Evolutionary conservation across 306 rosid genomes (phyloP).

Genomic region (Gleditsia sinensis): DNA sequence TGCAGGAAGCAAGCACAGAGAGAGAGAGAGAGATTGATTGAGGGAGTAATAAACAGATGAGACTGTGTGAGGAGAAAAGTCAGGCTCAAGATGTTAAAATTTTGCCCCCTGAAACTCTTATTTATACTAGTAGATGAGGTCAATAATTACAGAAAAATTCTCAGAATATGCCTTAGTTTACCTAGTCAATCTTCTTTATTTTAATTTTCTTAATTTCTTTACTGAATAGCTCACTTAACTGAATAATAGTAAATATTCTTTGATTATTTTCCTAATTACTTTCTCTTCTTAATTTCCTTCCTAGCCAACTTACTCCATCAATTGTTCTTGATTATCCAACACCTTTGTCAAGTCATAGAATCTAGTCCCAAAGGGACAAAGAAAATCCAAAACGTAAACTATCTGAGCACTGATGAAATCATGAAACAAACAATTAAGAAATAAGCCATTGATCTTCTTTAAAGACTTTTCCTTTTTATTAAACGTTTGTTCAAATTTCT

Average conservation of each 20-base stretch:
- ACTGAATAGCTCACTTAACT: too few species aligned
- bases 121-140: background rate
- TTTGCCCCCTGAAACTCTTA: background rate
- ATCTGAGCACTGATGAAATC: background rate
- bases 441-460: background rate
- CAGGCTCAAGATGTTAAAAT: background rate
- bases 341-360: background rate
- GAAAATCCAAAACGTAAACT: constrained; percentile 5
- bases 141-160: too few species aligned
- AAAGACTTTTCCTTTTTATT: background rate
- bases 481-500: background rate
- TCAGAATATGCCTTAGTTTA: too few species aligned
- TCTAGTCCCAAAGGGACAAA: constrained; percentile 19
- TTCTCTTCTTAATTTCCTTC: background rate
- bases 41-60: too few species aligned
- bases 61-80: background rate
- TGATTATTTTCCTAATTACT: background rate
- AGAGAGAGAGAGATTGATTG: background rate
- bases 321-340: background rate
- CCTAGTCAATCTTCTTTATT: background rate
- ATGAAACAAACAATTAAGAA: background rate
- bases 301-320: background rate
- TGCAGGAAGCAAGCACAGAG: background rate
- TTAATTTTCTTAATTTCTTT: background rate
- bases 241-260: too few species aligned